These are phyloP conservation scores for Dryas integrifolia DNA, from an alignment of 331 rosid species.

Conservation along the genomic window DNA sequence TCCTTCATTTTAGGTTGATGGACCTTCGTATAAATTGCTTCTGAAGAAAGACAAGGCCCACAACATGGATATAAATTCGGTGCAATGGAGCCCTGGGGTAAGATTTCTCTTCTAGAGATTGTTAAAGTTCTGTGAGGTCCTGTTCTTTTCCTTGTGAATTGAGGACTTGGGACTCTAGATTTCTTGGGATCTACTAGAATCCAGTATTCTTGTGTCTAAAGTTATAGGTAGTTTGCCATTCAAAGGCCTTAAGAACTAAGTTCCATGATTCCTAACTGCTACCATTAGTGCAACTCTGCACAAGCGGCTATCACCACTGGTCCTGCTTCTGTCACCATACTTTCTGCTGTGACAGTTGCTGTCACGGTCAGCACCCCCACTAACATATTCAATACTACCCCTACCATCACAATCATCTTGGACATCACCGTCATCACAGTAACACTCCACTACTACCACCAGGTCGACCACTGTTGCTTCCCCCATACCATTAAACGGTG, in stretches of 20 bases:
- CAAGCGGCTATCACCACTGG: background rate
- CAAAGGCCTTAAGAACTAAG: background rate
- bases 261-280: background rate
- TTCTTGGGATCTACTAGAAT: too few relatives aligned
- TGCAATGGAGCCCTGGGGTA: slow-evolving; percentile 97
- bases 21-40: slow-evolving; percentile 60
- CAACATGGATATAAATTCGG: slow-evolving; percentile 78
- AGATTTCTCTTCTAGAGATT: slow-evolving; percentile 33
- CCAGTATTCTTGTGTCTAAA: background rate
- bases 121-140: background rate
- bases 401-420: background rate
- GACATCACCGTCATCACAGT: background rate
- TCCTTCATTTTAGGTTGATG: slow-evolving; percentile 50
- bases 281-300: background rate
- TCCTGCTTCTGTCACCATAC: background rate
- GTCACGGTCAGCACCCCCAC: background rate
- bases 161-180: background rate
- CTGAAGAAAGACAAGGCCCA: slow-evolving; percentile 83
- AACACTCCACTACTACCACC: background rate
- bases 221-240: background rate
- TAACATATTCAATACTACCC: background rate
- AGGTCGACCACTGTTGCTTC: background rate
- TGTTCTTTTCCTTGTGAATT: background rate
- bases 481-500: background rate
- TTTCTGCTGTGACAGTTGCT: background rate